Conservation (phyloP, 768 basidiomycete genomes). For the Tricholoma hemisulphureum region DNA sequence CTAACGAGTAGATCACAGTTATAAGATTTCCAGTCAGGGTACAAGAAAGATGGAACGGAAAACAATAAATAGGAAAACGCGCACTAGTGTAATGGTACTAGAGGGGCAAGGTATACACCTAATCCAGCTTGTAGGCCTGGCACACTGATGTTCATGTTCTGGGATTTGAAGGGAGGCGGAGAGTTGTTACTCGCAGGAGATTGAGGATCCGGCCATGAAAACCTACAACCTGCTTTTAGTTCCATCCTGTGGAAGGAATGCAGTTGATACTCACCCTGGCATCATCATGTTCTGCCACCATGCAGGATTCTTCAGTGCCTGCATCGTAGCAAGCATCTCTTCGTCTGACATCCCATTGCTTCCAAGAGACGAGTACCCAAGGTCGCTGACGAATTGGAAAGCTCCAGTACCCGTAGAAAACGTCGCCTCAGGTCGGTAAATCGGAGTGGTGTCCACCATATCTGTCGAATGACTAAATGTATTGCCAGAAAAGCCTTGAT, state of each 20-base stretch:
- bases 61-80: neutral
- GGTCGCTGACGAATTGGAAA: constrained; percentile 43
- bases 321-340: constrained; percentile 70
- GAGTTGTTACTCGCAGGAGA: constrained; percentile 24
- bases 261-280: constrained; percentile 55
- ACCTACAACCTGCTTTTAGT: constrained; percentile 12
- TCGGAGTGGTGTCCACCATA: constrained; percentile 33
- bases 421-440: constrained; percentile 48
- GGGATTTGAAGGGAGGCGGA: constrained; percentile 16
- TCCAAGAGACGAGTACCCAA: constrained; percentile 34
- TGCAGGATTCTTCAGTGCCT: constrained; percentile 63
- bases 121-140: neutral
- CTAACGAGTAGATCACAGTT: too few species aligned
- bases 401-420: constrained; percentile 41
- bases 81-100: neutral
- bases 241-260: neutral
- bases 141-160: neutral
- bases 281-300: constrained; percentile 86
- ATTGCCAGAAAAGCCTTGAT: constrained; percentile 13
- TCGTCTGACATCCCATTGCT: constrained; percentile 43
- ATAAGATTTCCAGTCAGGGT: neutral
- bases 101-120: neutral
- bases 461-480: constrained; percentile 18
- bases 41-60: neutral
- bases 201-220: constrained; percentile 31